Evolutionary conservation across 257 asterid genomes (phyloP).

Genomic region (Avicennia marina): DNA sequence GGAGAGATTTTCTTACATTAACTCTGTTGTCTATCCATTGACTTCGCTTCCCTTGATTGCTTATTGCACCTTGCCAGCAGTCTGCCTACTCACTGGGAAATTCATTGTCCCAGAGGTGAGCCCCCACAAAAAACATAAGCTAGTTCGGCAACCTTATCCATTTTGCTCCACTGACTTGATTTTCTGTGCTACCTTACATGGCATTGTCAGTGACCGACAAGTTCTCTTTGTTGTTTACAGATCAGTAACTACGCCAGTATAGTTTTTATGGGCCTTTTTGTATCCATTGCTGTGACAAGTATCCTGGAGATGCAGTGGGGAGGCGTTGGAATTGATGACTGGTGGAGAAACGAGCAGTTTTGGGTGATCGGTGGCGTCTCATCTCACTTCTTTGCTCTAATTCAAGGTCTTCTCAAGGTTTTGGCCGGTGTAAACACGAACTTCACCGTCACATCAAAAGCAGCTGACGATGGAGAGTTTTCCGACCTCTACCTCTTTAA

Average conservation of each 20-base stretch:
- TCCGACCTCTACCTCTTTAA: conserved; percentile 58
- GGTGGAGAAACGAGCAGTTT: conserved; percentile 72
- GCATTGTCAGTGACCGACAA: neutral
- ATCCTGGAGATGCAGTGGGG: conserved; percentile 64
- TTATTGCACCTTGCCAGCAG: conserved; percentile 45
- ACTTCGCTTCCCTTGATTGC: conserved; percentile 40
- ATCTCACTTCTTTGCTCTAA: conserved; percentile 50
- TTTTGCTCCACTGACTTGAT: too few species aligned
- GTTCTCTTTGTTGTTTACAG: conserved; percentile 22
- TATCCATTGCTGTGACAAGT: conserved; percentile 52
- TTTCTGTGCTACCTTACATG: neutral
- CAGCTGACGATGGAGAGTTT: conserved; percentile 56
- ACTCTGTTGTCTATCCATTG: conserved; percentile 41
- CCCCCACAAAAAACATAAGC: neutral
- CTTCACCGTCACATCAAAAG: conserved; percentile 59
- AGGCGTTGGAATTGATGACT: conserved; percentile 49
- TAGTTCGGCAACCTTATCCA: neutral
- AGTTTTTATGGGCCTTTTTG: conserved; percentile 53
- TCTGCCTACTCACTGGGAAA: conserved; percentile 42
- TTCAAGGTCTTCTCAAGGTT: conserved; percentile 64
- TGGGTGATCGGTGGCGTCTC: conserved; percentile 69
- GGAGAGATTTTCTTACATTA: conserved; percentile 42
- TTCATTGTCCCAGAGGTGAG: conserved; percentile 45
- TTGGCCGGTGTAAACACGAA: conserved; percentile 60
- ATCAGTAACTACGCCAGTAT: conserved; percentile 60